phyloP scores from a whole-genome alignment of 805 yeast genomes.

The Candida chauliodis region DNA sequence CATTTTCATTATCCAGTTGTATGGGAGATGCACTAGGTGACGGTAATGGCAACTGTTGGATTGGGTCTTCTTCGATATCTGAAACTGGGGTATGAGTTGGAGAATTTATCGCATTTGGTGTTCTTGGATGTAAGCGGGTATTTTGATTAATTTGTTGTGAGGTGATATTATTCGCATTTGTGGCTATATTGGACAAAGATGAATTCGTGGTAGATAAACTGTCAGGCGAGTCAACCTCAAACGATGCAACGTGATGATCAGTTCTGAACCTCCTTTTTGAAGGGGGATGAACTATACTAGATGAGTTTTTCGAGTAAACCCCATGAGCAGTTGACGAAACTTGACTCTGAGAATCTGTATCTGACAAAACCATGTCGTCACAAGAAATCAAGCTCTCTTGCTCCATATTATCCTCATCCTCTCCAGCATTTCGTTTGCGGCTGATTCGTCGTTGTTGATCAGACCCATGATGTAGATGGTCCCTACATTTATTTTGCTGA shows the following conservation, averaged over 20 bases:
- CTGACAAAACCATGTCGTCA: conserved; percentile 35
- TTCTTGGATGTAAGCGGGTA: conserved; percentile 17
- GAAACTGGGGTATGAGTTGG: conserved; percentile 34
- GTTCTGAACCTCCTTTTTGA: conserved; percentile 34
- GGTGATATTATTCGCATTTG: conserved; percentile 1
- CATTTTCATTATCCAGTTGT: conserved; percentile 26
- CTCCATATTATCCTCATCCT: conserved; percentile 12
- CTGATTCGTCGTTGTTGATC: conserved; percentile 21
- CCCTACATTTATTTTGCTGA: conserved; percentile 1
- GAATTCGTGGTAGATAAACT: conserved; percentile 7
- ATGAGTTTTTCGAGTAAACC: neutral
- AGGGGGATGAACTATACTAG: conserved; percentile 31
- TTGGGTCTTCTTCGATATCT: conserved; percentile 32
- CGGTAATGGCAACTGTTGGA: conserved; percentile 57
- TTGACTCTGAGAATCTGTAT: conserved; percentile 26
- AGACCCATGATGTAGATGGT: conserved; percentile 10
- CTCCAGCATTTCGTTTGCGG: conserved; percentile 19
- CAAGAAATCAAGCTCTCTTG: conserved; percentile 13
- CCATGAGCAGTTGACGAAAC: conserved; percentile 11
- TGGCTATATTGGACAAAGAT: neutral
- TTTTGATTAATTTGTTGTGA: neutral
- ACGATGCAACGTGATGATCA: conserved; percentile 6
- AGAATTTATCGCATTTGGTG: conserved; percentile 26
- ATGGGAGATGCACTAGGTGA: conserved; percentile 66
- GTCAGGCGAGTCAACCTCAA: conserved; percentile 10